Base-by-base conservation (phyloP, 768 basidiomycete species). In the Mycena vulgaris region DNA sequence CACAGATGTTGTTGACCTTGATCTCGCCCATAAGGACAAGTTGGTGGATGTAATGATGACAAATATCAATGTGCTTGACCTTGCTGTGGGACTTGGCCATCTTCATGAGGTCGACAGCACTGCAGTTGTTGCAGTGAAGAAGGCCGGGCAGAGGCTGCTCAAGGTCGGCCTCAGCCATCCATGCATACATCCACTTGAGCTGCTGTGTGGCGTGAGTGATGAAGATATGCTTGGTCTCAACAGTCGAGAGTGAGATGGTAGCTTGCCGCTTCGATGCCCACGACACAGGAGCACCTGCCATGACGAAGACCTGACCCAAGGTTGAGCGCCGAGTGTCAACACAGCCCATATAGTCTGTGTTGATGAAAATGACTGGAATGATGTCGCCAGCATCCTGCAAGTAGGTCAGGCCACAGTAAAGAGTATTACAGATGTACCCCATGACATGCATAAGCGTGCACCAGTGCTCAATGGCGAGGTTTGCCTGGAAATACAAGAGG, bases 291-390 rank as follows among this genome's bases (percentile, higher is more conserved):
- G 40, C 40, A 21, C 40, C 40, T 7, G 40, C 40, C 40, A 42
- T 42, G 9, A 42, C 40, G 19, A 42, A 42, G 14, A 42, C 40
- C 4, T 42, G 40, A 4, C 40, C 40, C 8, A 16, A 42, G 19
- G 40, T 42, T 16, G 16, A 42, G 40, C 40, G 40, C 40, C 16
- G 40, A n/a, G 9, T 42, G 17, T 42, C 40, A 16, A 10, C 5
- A 17, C 40, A 42, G 14, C 14, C 40, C 40, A 16, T 21, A 16
- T 42, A 79, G 62, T 81, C 77, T 3, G 79, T 74, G 66, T 80
- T 77, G 0, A 51, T n/a, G 21, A 49, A 62, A 1, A 47, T 47
- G 17, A 49, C 5, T 23, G 60, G 60, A 19, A 21, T 47, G 4
- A 60, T 16, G 23, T 17, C 23, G 21, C n/a, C 53, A 16, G 23